Evolutionary conservation across 495 filamentous ascomycete genomes (phyloP), one percentile per base, ranked within the genome.

Genomic region (Xylaria cubensis): DNA sequence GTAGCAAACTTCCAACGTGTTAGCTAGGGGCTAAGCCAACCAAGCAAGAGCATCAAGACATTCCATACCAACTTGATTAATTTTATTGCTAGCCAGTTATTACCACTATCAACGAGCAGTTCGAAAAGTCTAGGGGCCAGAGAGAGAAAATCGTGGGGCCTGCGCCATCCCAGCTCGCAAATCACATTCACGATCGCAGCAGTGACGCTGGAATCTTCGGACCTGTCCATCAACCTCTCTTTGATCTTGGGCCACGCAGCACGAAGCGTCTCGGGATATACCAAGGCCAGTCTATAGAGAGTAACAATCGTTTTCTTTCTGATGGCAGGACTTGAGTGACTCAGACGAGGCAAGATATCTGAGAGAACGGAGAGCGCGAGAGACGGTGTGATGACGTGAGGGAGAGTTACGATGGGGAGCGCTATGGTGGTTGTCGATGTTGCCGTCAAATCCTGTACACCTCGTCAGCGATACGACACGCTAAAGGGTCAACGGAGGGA

Each of bases 21-120:
- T 53, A 83, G 79, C 29, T 26, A 63, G 42, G 12, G 64, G 21
- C 34, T 41, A 29, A 19, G 42, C 21, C 41, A 59, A 26, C 0
- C 34, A 1, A 51, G 51, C 1, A 39, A 65, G 13, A 44, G 56
- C 15, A 61, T 39, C 13, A 21, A 41, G 46, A 71, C 9, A 17
- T 58, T 21, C 82, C 90, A 71, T 77, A 96, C 94, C 64, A 99
- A 88, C 80, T 99, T 99, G 78, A 99, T 99, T 67, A 98, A 89
- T 76, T 99, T 99, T 78, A 99, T 98, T 42, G 94, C 95, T 95
- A 99, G 98, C 96, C 96, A 99, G 82, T 99, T 99, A 79, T 99
- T 98, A 7, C 92, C 92, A 41, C 93, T 89, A 64, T 95, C 92
- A n/a, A 97, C 94, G 12, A 99, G 84, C 13, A 99, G 84, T 66